Evolutionary conservation across 192 early-diverging fungal genomes (phyloP).

Genomic region (Backusella morwellensis): DNA sequence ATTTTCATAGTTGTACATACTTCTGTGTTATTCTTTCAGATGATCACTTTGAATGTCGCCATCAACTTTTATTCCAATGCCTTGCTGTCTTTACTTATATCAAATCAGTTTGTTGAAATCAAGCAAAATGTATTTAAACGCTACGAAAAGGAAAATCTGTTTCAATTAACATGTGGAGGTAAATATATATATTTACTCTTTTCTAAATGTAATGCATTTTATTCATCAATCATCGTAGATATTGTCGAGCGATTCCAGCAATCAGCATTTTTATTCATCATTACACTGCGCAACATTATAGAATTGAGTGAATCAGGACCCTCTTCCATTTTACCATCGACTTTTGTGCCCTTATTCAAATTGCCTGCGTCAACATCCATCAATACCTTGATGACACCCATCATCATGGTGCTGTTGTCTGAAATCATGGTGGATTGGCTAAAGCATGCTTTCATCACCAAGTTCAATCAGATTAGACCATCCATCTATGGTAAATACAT

Average conservation of each 20-base stretch:
- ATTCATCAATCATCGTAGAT: constrained; percentile 48
- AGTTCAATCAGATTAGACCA: constrained; percentile 92
- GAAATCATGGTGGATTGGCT: constrained; percentile 96
- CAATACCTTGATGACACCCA: constrained; percentile 74
- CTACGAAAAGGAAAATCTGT: constrained; percentile 96
- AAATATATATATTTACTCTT: background rate
- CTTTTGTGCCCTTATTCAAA: constrained; percentile 60
- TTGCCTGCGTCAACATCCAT: constrained; percentile 59
- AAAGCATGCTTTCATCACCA: constrained; percentile 98
- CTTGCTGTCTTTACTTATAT: constrained; percentile 87
- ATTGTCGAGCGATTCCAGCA: constrained; percentile 97
- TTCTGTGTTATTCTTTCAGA: constrained; percentile 91
- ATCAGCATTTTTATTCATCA: constrained; percentile 83
- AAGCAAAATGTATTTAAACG: constrained; percentile 96
- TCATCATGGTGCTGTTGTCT: constrained; percentile 81
- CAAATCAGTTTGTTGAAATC: constrained; percentile 98
- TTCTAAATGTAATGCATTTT: background rate
- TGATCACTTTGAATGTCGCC: constrained; percentile 94
- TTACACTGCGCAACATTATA: constrained; percentile 86
- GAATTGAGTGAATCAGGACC: constrained; percentile 76
- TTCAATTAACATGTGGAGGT: constrained; percentile 92
- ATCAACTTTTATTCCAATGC: constrained; percentile 97
- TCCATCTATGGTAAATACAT: constrained; percentile 84
- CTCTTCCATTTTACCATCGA: constrained; percentile 56
- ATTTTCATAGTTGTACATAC: constrained; percentile 68